A percentile compares a stretch with the other conserved stretches of the same genome.
phyloP scores from a whole-genome alignment of 805 yeast genomes.

The Tanozyma kutaoensis region DNA sequence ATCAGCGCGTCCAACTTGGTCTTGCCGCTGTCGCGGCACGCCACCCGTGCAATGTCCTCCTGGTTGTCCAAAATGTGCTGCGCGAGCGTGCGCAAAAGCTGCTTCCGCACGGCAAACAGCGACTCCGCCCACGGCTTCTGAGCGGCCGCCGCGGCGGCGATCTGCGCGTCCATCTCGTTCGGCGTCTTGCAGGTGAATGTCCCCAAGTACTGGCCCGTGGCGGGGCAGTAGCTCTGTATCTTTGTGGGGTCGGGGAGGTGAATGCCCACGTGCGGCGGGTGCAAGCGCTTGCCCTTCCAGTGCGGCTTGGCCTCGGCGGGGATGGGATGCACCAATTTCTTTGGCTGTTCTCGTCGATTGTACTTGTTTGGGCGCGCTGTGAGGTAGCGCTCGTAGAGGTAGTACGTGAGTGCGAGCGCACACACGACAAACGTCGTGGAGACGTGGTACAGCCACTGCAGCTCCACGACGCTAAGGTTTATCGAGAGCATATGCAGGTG shows the following conservation, averaged over 20 bases:
- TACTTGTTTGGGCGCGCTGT: conserved; percentile 25
- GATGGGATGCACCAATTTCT: conserved; percentile 38
- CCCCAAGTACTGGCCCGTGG: conserved; percentile 86
- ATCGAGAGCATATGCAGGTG: conserved; percentile 22
- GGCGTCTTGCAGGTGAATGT: conserved; percentile 49
- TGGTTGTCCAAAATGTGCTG: conserved; percentile 71
- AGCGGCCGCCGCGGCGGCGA: conserved; percentile 39
- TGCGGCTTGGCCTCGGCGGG: conserved; percentile 77
- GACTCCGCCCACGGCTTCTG: conserved; percentile 40
- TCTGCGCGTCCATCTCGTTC: conserved; percentile 57
- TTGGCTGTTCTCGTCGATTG: conserved; percentile 28
- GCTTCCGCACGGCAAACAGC: conserved; percentile 51
- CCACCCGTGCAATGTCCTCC: conserved; percentile 76
- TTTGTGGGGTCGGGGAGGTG: conserved; percentile 47
- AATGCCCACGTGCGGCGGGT: conserved; percentile 42
- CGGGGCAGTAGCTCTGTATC: conserved; percentile 88
- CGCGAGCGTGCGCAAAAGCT: conserved; percentile 56
- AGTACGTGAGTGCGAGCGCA: conserved; percentile 23
- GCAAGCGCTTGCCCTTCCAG: conserved; percentile 81
- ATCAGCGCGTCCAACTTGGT: conserved; percentile 91
- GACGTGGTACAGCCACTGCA: conserved; percentile 32
- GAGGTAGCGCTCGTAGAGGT: conserved; percentile 21
- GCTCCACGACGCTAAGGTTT: conserved; percentile 23
- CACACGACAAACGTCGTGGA: conserved; percentile 28
- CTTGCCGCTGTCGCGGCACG: conserved; percentile 94